phyloP scores from a whole-genome alignment of 2,329 filamentous ascomycete genomes.

The Penicillium sp. region DNA sequence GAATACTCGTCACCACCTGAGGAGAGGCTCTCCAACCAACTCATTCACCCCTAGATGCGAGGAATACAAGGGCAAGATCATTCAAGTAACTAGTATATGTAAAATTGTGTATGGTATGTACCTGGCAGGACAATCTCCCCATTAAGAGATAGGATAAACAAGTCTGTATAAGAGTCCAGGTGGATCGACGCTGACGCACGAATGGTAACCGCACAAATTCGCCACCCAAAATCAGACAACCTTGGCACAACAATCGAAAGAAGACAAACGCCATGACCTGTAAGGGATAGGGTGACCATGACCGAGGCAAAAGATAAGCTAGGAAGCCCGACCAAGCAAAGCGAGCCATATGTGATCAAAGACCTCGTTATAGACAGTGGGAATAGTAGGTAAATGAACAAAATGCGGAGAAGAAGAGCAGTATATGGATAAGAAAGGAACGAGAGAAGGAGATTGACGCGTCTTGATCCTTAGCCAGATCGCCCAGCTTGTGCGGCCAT shows the following conservation, averaged over 20 bases:
- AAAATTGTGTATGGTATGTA: slow-evolving; percentile 25
- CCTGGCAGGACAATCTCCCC: slow-evolving; percentile 19
- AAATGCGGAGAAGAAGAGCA: slow-evolving; percentile 6
- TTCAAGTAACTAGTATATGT: slow-evolving; percentile 9
- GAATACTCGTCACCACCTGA: no score
- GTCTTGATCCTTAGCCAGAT: slow-evolving; percentile 25
- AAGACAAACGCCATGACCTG: slow-evolving; percentile 27
- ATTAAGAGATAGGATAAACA: slow-evolving; percentile 5
- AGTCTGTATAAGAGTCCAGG: slow-evolving; percentile 13
- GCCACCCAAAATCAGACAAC: slow-evolving; percentile 17
- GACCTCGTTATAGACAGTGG: slow-evolving; percentile 31
- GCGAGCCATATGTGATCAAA: slow-evolving; percentile 25
- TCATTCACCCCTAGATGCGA: background rate
- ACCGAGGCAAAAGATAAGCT: slow-evolving; percentile 19
- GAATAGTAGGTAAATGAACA: slow-evolving; percentile 31
- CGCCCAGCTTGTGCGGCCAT: slow-evolving; percentile 54
- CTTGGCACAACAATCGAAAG: slow-evolving; percentile 4
- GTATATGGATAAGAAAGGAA: slow-evolving; percentile 6
- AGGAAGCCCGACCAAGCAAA: slow-evolving; percentile 13
- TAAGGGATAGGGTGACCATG: slow-evolving; percentile 17
- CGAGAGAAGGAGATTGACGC: background rate
- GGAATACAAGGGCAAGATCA: slow-evolving; percentile 6
- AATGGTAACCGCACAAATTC: slow-evolving; percentile 15
- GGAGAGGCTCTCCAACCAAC: background rate
- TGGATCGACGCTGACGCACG: slow-evolving; percentile 16